Base-by-base conservation (phyloP, 1,284 basidiomycete species). In the Apiotrichum veenhuisii region DNA sequence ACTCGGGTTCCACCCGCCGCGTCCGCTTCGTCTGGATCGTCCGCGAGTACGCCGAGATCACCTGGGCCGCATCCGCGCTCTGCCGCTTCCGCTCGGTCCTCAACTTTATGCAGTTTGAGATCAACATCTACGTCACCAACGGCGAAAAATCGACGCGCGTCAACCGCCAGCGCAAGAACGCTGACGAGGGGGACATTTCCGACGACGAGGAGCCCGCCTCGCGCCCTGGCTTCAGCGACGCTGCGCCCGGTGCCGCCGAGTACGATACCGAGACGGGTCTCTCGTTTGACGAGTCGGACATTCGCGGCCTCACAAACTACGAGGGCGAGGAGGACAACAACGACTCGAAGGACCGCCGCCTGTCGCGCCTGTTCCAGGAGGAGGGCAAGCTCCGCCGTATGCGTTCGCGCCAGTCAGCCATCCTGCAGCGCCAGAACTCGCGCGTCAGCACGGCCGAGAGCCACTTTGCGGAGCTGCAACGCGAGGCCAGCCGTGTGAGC, bases 11-110 rank as follows among this genome's bases (percentile, higher is more conserved):
- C 55, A 84, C 83, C 2, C 78, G 72, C 44, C 81, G 88, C 2
- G 81, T 91, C 0, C 81, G 89, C 27, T 90, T 93, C 63, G 83
- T 92, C 5, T 93, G 91, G 90, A 82, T 91, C 51, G 80, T 91
- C 47, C 81, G 89, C 50, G 90, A 92, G 69, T 90, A 87, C 70
- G 54, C 85, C n/a, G 89, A 92, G 70, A 80, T 91, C 45, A 85
- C 87, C 58, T 92, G 90, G 90, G 85, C 87, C 54, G 88, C 89
- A 0, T 80, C 84, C 3, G 78, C 85, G 45, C 71, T 93, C 26
- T 81, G 86, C 22, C 80, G 82, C 30, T 92, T 88, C 75, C 82
- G 84, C 68, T 78, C 82, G 45, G 81, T 88, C 74, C 80, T 88
- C 18, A 79, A 85, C 1, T 64, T 77, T 5, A 77, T 82, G 5